Percentiles rank a stretch among this genome's conserved stretches.
Conservation (phyloP, 441 rosid genomes). For the Daphne laureola region DNA sequence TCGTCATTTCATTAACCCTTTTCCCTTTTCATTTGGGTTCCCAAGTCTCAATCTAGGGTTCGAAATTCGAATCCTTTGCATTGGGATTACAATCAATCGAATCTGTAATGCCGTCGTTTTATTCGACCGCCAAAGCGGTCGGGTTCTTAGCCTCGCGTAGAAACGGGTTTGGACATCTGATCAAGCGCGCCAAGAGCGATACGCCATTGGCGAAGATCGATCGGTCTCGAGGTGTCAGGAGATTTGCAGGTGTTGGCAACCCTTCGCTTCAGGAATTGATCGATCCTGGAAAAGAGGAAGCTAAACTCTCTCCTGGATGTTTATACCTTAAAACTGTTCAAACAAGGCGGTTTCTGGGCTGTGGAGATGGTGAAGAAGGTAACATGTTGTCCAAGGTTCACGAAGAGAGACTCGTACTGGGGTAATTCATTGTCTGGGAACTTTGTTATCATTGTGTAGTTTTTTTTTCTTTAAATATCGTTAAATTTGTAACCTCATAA, state of each 20-base stretch:
- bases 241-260: slow-evolving; percentile 30
- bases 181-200: slow-evolving; percentile 16
- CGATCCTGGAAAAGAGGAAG: slow-evolving; percentile 16
- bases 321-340: slow-evolving; percentile 22
- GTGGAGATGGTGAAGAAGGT: slow-evolving; percentile 93
- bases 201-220: slow-evolving; percentile 15
- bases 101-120: slow-evolving; percentile 53
- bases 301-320: slow-evolving; percentile 13
- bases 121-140: slow-evolving; percentile 36
- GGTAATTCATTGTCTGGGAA: slow-evolving; percentile 31
- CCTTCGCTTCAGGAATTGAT: slow-evolving; percentile 18
- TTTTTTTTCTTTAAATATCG: neutral
- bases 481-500: neutral
- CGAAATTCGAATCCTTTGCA: neutral
- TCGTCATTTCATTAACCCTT: too few relatives aligned
- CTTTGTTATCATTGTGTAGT: neutral
- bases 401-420: slow-evolving; percentile 81
- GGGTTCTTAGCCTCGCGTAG: slow-evolving; percentile 32
- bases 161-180: slow-evolving; percentile 23
- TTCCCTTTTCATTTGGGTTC: too few relatives aligned
- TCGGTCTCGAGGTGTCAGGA: slow-evolving; percentile 30
- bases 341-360: slow-evolving; percentile 78
- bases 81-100: neutral
- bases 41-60: neutral
- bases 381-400: slow-evolving; percentile 70